A percentile compares a stretch with the other conserved stretches of the same genome.
Evolutionary conservation across 768 basidiomycete species (phyloP).

Genomic region (Mrakia gelida): DNA sequence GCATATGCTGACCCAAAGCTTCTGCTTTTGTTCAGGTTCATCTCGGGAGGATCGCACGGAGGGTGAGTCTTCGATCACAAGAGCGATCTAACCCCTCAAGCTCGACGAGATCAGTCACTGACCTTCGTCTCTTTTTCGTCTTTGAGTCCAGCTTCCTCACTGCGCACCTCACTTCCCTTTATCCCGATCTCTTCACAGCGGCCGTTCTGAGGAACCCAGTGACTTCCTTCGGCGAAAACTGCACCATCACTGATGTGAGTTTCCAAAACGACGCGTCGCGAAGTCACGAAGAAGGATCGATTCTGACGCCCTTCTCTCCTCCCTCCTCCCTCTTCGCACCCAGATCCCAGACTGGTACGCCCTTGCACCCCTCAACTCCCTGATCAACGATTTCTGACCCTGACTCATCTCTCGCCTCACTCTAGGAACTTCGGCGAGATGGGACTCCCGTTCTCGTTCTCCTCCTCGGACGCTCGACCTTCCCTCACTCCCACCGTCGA

Average conservation of each 20-base stretch:
- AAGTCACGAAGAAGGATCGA: too few relatives aligned
- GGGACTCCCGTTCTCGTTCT: conserved; percentile 42
- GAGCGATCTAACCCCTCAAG: not conserved
- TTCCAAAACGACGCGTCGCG: not conserved
- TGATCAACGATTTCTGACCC: not conserved
- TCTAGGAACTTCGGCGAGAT: conserved; percentile 49
- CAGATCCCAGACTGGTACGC: not conserved
- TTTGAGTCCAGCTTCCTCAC: conserved; percentile 32
- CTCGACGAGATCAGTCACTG: not conserved
- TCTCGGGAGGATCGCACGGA: conserved; percentile 67
- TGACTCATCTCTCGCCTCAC: not conserved
- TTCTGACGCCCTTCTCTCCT: not conserved
- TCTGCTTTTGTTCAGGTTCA: conserved; percentile 38
- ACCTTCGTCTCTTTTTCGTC: conserved; percentile 43
- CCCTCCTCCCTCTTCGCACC: not conserved
- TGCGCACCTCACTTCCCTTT: conserved; percentile 54
- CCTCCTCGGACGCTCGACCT: conserved; percentile 35
- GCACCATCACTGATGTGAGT: conserved; percentile 52
- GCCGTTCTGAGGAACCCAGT: conserved; percentile 67
- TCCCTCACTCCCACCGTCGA: conserved; percentile 50
- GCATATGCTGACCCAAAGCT: not conserved
- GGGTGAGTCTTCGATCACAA: conserved; percentile 56
- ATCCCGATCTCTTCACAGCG: conserved; percentile 60
- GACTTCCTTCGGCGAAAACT: conserved; percentile 56
- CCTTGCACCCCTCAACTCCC: too few relatives aligned